Base-by-base conservation (phyloP, 1,284 basidiomycete species). In the Coniferiporia weirii region DNA sequence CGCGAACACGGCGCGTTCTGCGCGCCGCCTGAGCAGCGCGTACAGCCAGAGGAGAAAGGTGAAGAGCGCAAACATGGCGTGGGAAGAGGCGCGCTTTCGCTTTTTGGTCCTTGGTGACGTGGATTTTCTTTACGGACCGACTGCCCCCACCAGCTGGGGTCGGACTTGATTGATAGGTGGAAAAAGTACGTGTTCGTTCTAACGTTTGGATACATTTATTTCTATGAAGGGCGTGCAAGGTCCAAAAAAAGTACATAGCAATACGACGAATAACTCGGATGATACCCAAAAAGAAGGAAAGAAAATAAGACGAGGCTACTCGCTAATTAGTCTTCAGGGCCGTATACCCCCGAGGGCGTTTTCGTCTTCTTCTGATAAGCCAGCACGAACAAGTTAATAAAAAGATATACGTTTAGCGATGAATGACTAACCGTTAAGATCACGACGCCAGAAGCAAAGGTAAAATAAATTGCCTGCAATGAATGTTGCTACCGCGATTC, bases 1-100 rank as follows among this genome's bases (percentile, higher is more conserved):
- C 56, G 74, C 73, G 56, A 93, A 77, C 20, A 92, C 68, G 13
- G 83, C 46, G 13, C 71, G 69, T 45, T 73, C 71, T 22, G 70
- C 57, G 38, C 67, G 57, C 3, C 67, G 65, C 60, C 70, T 69
- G 6, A 73, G 15, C 17, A 56, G 35, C 22, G 44, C 51, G 54
- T 59, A 56, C 10, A 63, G 54, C 64, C 61, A 61, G 50, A 48
- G 47, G 22, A 62, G 36, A 43, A 62, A 47, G 52, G 51, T 43
- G 35, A 62, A 52, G 52, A 62, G 45, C 17, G 57, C 45, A 43
- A 54, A 59, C 57, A 59, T 59, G 17, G 44, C 44, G 44, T 50
- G 49, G 49, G 34, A 50, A 50, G 49, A 32, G 2, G 15, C n/a
- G 19, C 44, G 44, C 27, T 27, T 27, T 27, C 27, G 27, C 27